phyloP scores from a whole-genome alignment of 768 basidiomycete genomes.

The Lactarius pseudohatsudake region DNA sequence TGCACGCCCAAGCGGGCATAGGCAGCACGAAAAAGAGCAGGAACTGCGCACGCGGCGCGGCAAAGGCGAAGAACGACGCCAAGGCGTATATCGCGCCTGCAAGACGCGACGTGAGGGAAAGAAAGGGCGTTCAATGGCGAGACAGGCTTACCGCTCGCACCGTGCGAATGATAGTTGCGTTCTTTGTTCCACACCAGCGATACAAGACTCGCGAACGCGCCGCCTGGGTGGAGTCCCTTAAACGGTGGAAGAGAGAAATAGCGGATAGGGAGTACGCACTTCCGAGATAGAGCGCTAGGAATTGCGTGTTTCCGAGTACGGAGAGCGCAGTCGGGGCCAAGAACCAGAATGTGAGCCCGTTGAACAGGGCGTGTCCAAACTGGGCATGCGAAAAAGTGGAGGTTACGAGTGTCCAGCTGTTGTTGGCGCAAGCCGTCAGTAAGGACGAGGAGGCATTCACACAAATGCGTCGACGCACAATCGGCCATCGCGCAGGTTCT shows the following conservation, averaged over 20 bases:
- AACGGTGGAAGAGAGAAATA: slow-evolving; percentile 1
- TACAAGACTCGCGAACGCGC: slow-evolving; percentile 53
- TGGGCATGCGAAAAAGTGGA: slow-evolving; percentile 69
- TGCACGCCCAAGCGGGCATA: slow-evolving; percentile 74
- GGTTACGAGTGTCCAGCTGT: slow-evolving; percentile 77
- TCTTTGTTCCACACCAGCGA: slow-evolving; percentile 49
- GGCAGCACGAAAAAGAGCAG: slow-evolving; percentile 75
- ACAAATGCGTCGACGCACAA: slow-evolving; percentile 44
- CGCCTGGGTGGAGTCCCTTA: slow-evolving; percentile 43
- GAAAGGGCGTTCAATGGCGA: slow-evolving; percentile 3
- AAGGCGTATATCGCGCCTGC: slow-evolving; percentile 71
- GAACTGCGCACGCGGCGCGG: slow-evolving; percentile 64
- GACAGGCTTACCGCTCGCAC: slow-evolving; percentile 64
- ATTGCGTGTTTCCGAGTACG: slow-evolving; percentile 63
- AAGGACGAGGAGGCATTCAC: background rate
- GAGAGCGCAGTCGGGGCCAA: slow-evolving; percentile 64
- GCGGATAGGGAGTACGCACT: slow-evolving; percentile 41
- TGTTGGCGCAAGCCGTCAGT: background rate
- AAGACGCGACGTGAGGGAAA: background rate
- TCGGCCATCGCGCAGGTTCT: slow-evolving; percentile 63
- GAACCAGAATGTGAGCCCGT: slow-evolving; percentile 77
- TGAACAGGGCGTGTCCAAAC: slow-evolving; percentile 64
- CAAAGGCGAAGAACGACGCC: slow-evolving; percentile 70
- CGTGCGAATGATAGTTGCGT: slow-evolving; percentile 44
- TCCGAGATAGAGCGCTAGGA: slow-evolving; percentile 72